A percentile compares a stretch with the other conserved stretches of the same genome.
These are phyloP conservation scores for Irineochytrium annulatum DNA, from an alignment of 192 early-diverging fungal species.

Conservation along the genomic window DNA sequence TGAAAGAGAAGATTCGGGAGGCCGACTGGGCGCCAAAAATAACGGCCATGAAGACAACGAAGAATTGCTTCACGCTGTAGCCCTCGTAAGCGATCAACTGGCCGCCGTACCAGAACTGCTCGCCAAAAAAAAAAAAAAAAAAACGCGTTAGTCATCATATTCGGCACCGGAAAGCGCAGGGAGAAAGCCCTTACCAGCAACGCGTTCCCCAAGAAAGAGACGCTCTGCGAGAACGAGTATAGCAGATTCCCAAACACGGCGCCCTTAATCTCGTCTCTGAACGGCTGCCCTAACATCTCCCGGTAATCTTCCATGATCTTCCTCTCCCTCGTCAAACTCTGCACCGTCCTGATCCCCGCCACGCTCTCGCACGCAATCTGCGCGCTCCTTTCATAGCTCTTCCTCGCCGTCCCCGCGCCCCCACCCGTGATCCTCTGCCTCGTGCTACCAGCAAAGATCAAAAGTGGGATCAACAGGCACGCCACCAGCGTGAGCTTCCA, in stretches of 20 bases:
- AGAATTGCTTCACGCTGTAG: conserved; percentile 43
- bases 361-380: conserved; percentile 83
- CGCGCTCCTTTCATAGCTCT: conserved; percentile 71
- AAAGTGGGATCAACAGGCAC: conserved; percentile 34
- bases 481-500: conserved; percentile 85
- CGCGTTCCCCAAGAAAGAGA: conserved; percentile 73
- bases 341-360: conserved; percentile 79
- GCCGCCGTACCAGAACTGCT: conserved; percentile 41
- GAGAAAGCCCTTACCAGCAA: conserved; percentile 12
- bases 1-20: conserved; percentile 39
- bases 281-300: conserved; percentile 58
- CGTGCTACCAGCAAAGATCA: conserved; percentile 29
- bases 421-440: conserved; percentile 24
- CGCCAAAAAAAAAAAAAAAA: no score
- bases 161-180: neutral
- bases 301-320: conserved; percentile 65
- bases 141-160: neutral
- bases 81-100: conserved; percentile 32
- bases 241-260: conserved; percentile 61
- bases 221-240: conserved; percentile 71
- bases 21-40: conserved; percentile 43
- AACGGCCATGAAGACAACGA: conserved; percentile 47
- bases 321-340: conserved; percentile 67
- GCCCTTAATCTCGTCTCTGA: conserved; percentile 58
- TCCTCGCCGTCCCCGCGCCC: conserved; percentile 45